Percentiles rank a stretch among this genome's conserved stretches.
These are phyloP conservation scores for Datura wrightii DNA, from an alignment of 257 asterid genomes.

Conservation along the genomic window DNA sequence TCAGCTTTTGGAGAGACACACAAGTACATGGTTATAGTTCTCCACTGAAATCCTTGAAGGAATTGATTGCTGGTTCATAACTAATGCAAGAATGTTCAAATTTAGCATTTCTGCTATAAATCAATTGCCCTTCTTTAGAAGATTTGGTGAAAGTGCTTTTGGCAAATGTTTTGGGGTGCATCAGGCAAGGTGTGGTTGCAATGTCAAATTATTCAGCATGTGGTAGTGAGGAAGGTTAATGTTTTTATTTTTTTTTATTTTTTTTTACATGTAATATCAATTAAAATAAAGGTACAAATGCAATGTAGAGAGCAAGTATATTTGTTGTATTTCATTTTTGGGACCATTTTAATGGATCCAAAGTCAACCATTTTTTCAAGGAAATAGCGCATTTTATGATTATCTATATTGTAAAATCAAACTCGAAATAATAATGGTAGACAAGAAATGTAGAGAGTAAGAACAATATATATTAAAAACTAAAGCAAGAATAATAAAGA, in stretches of 20 bases:
- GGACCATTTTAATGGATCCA: neutral
- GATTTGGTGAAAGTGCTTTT: conserved; percentile 8
- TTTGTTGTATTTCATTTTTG: conserved; percentile 2
- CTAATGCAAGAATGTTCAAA: conserved; percentile 12
- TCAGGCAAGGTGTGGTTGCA: neutral
- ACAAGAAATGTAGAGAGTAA: too few relatives aligned
- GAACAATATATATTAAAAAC: too few relatives aligned
- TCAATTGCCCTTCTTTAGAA: neutral
- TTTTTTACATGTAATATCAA: neutral
- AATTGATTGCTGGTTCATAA: conserved; percentile 66
- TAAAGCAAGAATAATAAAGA: too few relatives aligned
- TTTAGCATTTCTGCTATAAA: conserved; percentile 6
- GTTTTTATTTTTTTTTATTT: neutral
- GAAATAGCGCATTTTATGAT: neutral
- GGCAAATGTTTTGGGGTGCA: neutral
- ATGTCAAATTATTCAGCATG: conserved; percentile 14
- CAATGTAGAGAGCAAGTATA: neutral
- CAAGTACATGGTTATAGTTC: conserved; percentile 69
- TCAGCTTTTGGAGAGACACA: conserved; percentile 79
- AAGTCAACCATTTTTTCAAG: neutral
- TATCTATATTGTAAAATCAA: too few relatives aligned
- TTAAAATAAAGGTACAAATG: neutral
- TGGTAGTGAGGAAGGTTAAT: neutral
- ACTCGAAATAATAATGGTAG: too few relatives aligned
- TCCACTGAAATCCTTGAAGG: conserved; percentile 72